A percentile compares a stretch with the other conserved stretches of the same genome.
These are phyloP conservation scores for Solanum gracilifrons DNA, from an alignment of 257 asterid genomes.

Conservation along the genomic window DNA sequence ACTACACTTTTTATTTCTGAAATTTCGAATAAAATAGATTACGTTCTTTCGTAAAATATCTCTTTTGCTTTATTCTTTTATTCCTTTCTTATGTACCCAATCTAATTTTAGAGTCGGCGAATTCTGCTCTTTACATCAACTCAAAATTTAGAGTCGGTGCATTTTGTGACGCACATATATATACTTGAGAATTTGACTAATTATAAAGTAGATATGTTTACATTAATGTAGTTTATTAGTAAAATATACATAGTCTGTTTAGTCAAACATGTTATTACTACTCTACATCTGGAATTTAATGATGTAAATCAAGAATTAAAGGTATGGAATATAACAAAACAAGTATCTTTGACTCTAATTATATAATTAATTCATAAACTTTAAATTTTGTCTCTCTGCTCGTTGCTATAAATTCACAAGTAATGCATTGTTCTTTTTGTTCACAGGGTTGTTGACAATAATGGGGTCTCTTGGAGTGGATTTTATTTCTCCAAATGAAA, in stretches of 20 bases:
- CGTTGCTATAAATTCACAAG: not conserved
- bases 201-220: not conserved
- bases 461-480: constrained; percentile 1
- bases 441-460: not conserved
- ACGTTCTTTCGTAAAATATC: not conserved
- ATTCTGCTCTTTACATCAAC: not conserved
- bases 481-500: not conserved
- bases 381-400: not conserved
- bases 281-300: not conserved
- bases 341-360: not conserved
- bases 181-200: not conserved
- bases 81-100: not conserved
- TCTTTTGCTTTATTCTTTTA: not conserved
- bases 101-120: not conserved
- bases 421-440: too few relatives aligned
- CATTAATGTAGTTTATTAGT: not conserved
- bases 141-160: not conserved
- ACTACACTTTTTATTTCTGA: not conserved
- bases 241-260: not conserved
- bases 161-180: not conserved
- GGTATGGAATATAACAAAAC: not conserved
- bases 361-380: not conserved
- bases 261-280: not conserved
- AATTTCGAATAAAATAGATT: not conserved
- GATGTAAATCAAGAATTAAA: not conserved